phyloP scores from a whole-genome alignment of 352 stramenopile genomes.

The Globisporangium nodosum region DNA sequence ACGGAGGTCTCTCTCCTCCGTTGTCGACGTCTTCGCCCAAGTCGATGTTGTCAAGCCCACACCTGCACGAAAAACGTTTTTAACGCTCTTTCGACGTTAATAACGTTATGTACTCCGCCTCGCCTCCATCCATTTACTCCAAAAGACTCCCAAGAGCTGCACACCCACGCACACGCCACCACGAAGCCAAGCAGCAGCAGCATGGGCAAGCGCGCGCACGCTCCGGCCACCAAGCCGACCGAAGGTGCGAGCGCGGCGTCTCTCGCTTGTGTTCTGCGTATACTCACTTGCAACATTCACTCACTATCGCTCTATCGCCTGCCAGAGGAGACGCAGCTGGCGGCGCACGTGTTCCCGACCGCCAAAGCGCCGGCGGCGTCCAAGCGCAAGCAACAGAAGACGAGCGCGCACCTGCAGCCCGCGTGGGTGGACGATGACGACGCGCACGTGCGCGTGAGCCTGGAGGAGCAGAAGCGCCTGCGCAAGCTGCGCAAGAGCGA shows the following conservation, averaged over 20 bases:
- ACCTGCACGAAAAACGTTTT: neutral
- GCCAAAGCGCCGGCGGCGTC: constrained; percentile 4
- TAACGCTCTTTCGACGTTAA: neutral
- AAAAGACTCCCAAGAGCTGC: neutral
- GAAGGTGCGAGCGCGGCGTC: neutral
- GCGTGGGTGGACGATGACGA: constrained; percentile 90
- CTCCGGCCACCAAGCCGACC: constrained; percentile 8
- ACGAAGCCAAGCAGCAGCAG: no score
- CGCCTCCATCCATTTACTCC: neutral
- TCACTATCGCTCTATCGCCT: neutral
- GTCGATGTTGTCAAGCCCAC: no score
- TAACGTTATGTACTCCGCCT: no score
- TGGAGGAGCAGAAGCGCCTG: constrained; percentile 61
- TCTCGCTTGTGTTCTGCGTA: neutral
- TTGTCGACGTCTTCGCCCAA: no score
- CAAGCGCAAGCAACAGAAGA: constrained; percentile 31
- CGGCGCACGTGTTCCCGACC: constrained; percentile 44
- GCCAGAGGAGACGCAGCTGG: constrained; percentile 52
- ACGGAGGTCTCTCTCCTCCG: no score
- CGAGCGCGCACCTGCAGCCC: constrained; percentile 30
- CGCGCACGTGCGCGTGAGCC: constrained; percentile 56
- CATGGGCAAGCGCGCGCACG: constrained; percentile 7
- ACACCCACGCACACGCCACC: neutral
- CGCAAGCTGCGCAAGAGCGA: constrained; percentile 83
- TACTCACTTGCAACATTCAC: neutral